These are phyloP conservation scores for Colletotrichum kahawae DNA, from an alignment of 2,329 filamentous ascomycete species.

Conservation along the genomic window DNA sequence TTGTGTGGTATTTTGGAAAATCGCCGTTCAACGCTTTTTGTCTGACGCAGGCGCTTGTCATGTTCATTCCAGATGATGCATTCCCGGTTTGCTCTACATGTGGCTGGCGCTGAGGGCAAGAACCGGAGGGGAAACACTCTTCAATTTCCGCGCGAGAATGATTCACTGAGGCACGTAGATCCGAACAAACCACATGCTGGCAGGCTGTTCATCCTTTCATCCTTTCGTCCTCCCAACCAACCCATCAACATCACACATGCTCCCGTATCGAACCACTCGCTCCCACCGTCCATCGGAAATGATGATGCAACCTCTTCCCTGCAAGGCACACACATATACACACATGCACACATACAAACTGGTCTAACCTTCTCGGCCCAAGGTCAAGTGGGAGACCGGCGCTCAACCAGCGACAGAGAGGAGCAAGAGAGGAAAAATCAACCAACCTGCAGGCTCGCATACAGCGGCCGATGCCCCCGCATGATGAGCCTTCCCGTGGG, in stretches of 20 bases:
- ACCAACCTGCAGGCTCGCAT: neutral
- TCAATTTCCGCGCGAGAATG: neutral
- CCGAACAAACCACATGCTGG: neutral
- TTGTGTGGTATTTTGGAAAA: neutral
- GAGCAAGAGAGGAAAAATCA: neutral
- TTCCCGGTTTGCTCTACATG: neutral
- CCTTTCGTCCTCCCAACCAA: neutral
- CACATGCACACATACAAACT: neutral
- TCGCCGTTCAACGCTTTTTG: neutral
- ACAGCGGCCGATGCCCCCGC: neutral
- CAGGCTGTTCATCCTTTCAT: neutral
- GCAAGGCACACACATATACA: neutral
- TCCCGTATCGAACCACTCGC: neutral
- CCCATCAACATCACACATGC: neutral
- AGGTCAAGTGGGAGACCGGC: neutral
- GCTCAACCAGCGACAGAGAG: neutral
- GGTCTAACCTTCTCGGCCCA: neutral
- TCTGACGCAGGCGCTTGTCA: neutral
- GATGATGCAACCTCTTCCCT: neutral
- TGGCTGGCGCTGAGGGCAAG: neutral
- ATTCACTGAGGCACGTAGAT: neutral
- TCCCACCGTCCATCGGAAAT: neutral
- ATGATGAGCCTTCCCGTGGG: constrained; percentile 6
- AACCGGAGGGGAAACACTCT: neutral
- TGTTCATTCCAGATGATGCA: neutral